phyloP scores from a whole-genome alignment of 2,329 filamentous ascomycete genomes.

The Clarireedia hainanense region DNA sequence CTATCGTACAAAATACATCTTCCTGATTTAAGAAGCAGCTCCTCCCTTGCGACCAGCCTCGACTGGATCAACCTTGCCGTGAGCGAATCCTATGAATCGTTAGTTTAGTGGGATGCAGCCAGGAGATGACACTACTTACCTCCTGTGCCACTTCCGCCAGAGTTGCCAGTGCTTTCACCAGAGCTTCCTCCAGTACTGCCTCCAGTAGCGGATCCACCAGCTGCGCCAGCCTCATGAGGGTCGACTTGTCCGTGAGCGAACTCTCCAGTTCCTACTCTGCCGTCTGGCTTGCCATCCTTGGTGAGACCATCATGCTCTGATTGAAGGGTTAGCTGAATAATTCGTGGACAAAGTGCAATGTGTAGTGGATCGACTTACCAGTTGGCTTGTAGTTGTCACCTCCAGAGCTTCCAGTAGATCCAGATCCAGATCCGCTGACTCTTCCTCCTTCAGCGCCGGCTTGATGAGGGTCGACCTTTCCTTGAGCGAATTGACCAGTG shows the following conservation, averaged over 20 bases:
- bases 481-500: constrained; percentile 25
- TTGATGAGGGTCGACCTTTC: neutral
- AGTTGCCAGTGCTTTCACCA: neutral
- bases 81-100: constrained; percentile 29
- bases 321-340: neutral
- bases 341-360: neutral
- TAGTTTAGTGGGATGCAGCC: neutral
- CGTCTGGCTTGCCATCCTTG: constrained; percentile 35
- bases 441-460: neutral
- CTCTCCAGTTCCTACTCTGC: constrained; percentile 33
- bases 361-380: neutral
- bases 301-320: constrained; percentile 35
- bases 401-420: neutral
- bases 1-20: neutral
- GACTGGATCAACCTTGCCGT: constrained; percentile 34
- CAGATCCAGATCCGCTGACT: neutral
- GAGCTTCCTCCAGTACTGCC: neutral
- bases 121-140: neutral
- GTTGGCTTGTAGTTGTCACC: neutral
- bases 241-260: constrained; percentile 1
- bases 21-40: constrained; percentile 8
- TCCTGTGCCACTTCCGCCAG: neutral
- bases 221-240: neutral
- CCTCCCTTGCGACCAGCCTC: constrained; percentile 35
- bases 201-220: neutral